Evolutionary conservation across 495 filamentous ascomycete species (phyloP), one percentile per base, ranked within the genome.

Genomic region (Terfezia boudieri): DNA sequence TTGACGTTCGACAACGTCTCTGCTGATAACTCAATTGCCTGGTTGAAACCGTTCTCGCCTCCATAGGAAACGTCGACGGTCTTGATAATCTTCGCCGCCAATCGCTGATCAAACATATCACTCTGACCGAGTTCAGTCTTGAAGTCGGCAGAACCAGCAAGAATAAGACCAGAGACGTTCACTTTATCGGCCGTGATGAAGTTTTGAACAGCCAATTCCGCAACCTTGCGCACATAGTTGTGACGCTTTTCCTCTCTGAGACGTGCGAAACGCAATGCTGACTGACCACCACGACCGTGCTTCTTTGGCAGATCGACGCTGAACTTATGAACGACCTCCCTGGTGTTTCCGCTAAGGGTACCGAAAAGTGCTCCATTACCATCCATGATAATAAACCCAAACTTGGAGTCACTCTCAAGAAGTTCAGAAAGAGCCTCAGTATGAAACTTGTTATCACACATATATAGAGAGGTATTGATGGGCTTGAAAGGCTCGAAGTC

Each of bases 391-490:
- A 98, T 98, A 68, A 98, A 98, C 37, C 90, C 90, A 64, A 98
- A 98, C 70, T 93, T 94, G 72, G 93, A 88, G 68, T 98, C 90
- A 6, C 88, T 94, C 70, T 96, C 90, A 50, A 98, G 79, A 56
- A 98, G 76, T 72, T 98, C 90, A 55, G 85, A 88, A 57, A 98
- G 72, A 8, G 90, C 89, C 67, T 98, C 90, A 37, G 90, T 98
- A 67, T 98, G 90, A 72, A 98, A 98, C 64, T 98, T 98, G 73
- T 98, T 98, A 74, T 98, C 90, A 73, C 90, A 98, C 32, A 98
- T 80, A 68, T 98, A 98, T 9, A 98, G 78, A 9, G 90, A 98
- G 6, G 90, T 98, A 70, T 98, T 98, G 77, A 98, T 96, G 20
- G 90, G 89, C 74, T 96, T 98, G 75, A 98, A 98, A 12, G 90